phyloP scores from a whole-genome alignment of 2,329 filamentous ascomycete species.

The Aspergillus sp. region DNA sequence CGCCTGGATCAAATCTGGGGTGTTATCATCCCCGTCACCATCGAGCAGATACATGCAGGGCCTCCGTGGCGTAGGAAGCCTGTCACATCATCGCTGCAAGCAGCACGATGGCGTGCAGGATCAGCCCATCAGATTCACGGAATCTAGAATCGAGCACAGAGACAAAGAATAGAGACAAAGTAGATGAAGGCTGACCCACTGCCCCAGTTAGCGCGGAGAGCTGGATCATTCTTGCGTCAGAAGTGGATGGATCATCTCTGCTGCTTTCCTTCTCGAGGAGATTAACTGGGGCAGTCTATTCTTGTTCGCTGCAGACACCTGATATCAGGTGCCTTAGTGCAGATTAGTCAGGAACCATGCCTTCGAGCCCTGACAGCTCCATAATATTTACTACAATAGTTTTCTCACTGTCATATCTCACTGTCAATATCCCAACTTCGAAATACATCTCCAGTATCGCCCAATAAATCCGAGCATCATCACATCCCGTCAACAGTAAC shows the following conservation, averaged over 20 bases:
- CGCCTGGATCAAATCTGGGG: not conserved
- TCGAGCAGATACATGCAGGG: not conserved
- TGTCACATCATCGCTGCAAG: not conserved
- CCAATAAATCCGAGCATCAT: not conserved
- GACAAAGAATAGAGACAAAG: not conserved
- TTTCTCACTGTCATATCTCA: not conserved
- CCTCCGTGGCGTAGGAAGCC: not conserved
- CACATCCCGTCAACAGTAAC: not conserved
- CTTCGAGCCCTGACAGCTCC: not conserved
- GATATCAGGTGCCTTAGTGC: not conserved
- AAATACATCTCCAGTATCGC: not conserved
- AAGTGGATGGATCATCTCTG: not conserved
- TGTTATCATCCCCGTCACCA: not conserved
- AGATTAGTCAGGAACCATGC: not conserved
- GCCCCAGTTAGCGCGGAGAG: not conserved
- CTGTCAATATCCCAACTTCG: not conserved
- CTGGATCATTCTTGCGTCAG: not conserved
- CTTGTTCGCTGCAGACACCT: not conserved
- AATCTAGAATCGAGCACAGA: not conserved
- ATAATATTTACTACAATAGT: not conserved
- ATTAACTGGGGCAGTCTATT: not conserved
- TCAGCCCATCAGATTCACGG: not conserved
- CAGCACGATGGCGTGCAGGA: not conserved
- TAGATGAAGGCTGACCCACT: not conserved
- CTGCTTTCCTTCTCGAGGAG: not conserved